Conservation (phyloP, 768 basidiomycete species). For the Agrocybe pediades region DNA sequence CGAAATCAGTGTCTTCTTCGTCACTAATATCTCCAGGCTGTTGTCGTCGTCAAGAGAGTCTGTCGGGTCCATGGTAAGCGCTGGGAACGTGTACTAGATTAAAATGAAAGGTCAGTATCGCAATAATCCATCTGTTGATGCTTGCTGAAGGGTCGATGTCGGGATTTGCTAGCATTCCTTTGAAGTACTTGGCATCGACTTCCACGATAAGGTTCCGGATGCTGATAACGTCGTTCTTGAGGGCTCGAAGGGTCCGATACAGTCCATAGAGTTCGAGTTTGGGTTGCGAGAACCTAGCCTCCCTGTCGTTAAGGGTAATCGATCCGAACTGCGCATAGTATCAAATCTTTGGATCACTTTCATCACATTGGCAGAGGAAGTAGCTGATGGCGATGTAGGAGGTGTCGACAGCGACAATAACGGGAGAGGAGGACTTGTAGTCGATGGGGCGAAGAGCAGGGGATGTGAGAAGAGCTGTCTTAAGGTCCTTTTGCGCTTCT, state of each 20-base stretch:
- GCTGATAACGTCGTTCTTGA: conserved; percentile 23
- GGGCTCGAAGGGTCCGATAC: background rate
- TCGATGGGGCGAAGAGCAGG: too few relatives aligned
- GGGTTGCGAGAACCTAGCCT: conserved; percentile 20
- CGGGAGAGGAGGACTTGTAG: conserved; percentile 23
- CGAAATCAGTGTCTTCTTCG: conserved; percentile 4
- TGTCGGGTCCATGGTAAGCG: conserved; percentile 7
- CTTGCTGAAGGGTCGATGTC: conserved; percentile 9
- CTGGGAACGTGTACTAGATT: conserved; percentile 10
- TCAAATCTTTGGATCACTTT: conserved; percentile 7
- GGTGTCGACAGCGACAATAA: conserved; percentile 39
- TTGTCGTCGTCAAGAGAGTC: conserved; percentile 9
- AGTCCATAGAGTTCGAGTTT: conserved; percentile 9
- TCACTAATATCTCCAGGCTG: conserved; percentile 18
- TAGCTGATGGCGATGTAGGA: conserved; percentile 34
- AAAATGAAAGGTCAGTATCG: conserved; percentile 16
- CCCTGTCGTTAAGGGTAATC: conserved; percentile 32
- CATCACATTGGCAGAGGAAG: conserved; percentile 29
- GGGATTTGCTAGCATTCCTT: conserved; percentile 11
- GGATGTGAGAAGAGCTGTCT: conserved; percentile 17
- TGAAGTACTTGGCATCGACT: conserved; percentile 9
- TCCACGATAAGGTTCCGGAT: conserved; percentile 13
- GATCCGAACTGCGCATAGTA: conserved; percentile 34
- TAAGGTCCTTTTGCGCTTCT: conserved; percentile 21
- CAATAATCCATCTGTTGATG: conserved; percentile 15